A percentile compares a stretch with the other conserved stretches of the same genome.
phyloP scores from a whole-genome alignment of 805 yeast species.

The Sugiyamaella valdiviana region DNA sequence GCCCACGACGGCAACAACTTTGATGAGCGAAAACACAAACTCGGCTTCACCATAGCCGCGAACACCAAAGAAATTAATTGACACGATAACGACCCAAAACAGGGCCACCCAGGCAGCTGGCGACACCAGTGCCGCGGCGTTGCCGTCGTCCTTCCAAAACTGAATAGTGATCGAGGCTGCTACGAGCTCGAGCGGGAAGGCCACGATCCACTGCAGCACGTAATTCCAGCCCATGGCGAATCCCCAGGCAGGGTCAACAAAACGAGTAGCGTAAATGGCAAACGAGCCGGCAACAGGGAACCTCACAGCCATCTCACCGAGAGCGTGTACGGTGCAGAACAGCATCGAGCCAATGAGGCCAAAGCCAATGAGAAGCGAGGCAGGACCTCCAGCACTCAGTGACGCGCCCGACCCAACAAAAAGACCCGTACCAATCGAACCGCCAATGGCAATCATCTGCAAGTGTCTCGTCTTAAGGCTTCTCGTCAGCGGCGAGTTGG shows the following conservation, averaged over 20 bases:
- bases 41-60: constrained; percentile 68
- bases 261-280: constrained; percentile 53
- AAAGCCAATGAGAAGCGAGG: constrained; percentile 50
- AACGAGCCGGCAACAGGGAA: constrained; percentile 62
- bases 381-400: constrained; percentile 54
- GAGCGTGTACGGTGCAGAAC: constrained; percentile 54
- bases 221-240: constrained; percentile 72
- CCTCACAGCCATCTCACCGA: constrained; percentile 66
- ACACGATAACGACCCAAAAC: constrained; percentile 45
- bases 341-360: constrained; percentile 57
- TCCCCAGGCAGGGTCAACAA: constrained; percentile 62
- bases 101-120: constrained; percentile 54
- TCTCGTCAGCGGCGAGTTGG: constrained; percentile 44
- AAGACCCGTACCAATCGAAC: constrained; percentile 71
- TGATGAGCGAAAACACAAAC: constrained; percentile 51
- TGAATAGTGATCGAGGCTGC: constrained; percentile 54
- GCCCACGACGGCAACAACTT: constrained; percentile 55
- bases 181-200: constrained; percentile 60
- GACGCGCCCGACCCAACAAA: constrained; percentile 64
- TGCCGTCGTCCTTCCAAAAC: constrained; percentile 55
- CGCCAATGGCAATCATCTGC: constrained; percentile 69
- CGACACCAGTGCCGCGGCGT: constrained; percentile 57
- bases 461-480: constrained; percentile 50
- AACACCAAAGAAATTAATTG: constrained; percentile 52
- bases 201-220: constrained; percentile 56